phyloP scores from a whole-genome alignment of 768 basidiomycete genomes.

The Calocera cornea region DNA sequence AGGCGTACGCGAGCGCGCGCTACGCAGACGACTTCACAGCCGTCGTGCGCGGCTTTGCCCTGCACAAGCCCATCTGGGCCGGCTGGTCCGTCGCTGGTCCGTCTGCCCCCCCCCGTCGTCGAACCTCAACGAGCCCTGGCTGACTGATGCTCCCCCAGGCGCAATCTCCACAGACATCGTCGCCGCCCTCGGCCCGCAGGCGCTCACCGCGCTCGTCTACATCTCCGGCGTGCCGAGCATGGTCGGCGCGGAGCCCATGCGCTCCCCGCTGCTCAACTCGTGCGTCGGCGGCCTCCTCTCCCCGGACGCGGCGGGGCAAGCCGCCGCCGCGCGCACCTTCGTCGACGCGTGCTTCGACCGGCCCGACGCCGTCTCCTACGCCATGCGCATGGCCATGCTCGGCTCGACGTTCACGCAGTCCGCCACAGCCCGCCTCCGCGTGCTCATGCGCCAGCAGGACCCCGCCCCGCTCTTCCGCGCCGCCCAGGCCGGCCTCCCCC shows the following conservation, averaged over 20 bases:
- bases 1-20: constrained; percentile 21
- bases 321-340: background rate
- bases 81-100: constrained; percentile 25
- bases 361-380: background rate
- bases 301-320: background rate
- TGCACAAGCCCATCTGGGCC: constrained; percentile 23
- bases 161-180: constrained; percentile 22
- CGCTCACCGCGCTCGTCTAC: constrained; percentile 15
- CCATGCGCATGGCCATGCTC: background rate
- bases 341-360: background rate
- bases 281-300: background rate
- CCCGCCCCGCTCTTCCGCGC: background rate
- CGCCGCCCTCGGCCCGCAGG: constrained; percentile 15
- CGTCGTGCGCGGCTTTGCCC: constrained; percentile 22
- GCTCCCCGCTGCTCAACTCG: background rate
- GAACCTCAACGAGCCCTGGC: constrained; percentile 21
- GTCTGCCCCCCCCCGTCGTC: constrained; percentile 21
- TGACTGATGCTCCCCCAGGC: constrained; percentile 13
- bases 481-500: constrained; percentile 13
- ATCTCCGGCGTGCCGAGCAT: constrained; percentile 16
- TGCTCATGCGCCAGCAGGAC: background rate
- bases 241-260: background rate
- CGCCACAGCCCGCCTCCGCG: background rate
- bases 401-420: background rate
- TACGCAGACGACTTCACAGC: constrained; percentile 25